Evolutionary conservation across 345 rosid genomes (phyloP), one percentile per base, ranked within the genome.

Genomic region (Pugionium cornutum): DNA sequence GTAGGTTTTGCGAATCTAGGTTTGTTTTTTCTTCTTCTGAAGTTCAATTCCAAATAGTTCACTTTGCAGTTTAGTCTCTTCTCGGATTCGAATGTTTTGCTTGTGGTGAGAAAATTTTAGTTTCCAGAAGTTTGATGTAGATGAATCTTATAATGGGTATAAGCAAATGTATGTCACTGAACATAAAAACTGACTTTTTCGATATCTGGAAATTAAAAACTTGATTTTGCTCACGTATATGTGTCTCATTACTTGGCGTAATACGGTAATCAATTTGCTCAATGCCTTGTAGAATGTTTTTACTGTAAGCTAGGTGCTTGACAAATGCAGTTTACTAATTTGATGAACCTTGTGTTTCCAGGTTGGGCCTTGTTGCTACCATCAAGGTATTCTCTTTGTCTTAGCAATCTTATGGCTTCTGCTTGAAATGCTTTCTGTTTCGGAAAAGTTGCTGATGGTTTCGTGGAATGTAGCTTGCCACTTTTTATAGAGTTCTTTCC

Each of bases 291-390:
- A 43, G 43, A 10, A 2, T 31, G 46, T 34, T 42, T 51, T 58
- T 4, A 41, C 46, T 33, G 26, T 42, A 8, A 58, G 35, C 5
- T 33, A 51, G 33, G 10, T 46, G 10, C 36, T 56, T 57, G 54
- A 36, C 33, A 50, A 27, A 44, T 25, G 61, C 28, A 3, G 0
- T 7, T 58, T 37, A 56, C 72, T 66, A 31, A 49, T 44, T 37
- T 52, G 34, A 36, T 73, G 37, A 43, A 66, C 7, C 35, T 44
- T 72, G 54, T 52, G 83, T 87, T 62, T 25, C 41, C 90, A 94
- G 99, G 92, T 74, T 94, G 83, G 91, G 96, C 41, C 99, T 94
- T 69, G 99, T 94, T 7, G 92, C 96, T 6, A 94, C 99, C 47
- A 94, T 94, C 65, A 94, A 94, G 99, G 99, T 92, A 70, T 33